Evolutionary conservation across 2,329 filamentous ascomycete genomes (phyloP), one percentile per base, ranked within the genome.

Genomic region (Delphinella strobiligena): DNA sequence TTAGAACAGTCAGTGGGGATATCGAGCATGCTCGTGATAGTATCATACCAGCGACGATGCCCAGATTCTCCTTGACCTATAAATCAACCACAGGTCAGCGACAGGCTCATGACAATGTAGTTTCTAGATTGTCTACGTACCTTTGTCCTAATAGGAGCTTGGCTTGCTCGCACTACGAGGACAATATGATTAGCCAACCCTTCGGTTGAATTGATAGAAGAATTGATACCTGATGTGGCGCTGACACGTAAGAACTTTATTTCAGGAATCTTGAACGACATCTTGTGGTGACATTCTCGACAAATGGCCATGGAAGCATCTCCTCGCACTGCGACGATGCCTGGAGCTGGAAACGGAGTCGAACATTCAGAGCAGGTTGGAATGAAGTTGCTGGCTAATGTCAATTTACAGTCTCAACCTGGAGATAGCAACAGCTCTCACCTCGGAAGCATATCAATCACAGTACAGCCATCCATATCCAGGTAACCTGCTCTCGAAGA

Each of bases 331-430:
- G 82, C 78, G 12, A 79, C 69, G 24, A 91, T 69, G 1, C 82
- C 82, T 14, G 71, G 68, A 7, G 58, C 54, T 3, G 72, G 71
- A 45, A 78, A 75, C 1, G 74, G 52, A 1, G 78, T 82, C 19
- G 84, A 91, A 61, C 85, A 93, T 51, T 74, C 70, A 1, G 74
- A 71, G 56, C 85, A 93, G 0, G 82, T 88, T 12, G 85, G 85
- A 19, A 82, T 63, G 61, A 93, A 89, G 31, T 76, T 78, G 59
- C 82, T 87, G 34, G 16, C 31, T 24, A 18, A 18, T 32, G 18
- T 10, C 10, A n/a, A 19, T 34, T 31, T 31, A 37, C 18, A 8
- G 14, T 9, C 19, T 11, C 22, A 19, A 4, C 4, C 3, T 14
- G 8, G 19, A 3, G 5, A 14, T 24, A 4, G 12, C 17, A 8